Evolutionary conservation across 306 rosid species (phyloP).

Genomic region (Boehmeria nivea): DNA sequence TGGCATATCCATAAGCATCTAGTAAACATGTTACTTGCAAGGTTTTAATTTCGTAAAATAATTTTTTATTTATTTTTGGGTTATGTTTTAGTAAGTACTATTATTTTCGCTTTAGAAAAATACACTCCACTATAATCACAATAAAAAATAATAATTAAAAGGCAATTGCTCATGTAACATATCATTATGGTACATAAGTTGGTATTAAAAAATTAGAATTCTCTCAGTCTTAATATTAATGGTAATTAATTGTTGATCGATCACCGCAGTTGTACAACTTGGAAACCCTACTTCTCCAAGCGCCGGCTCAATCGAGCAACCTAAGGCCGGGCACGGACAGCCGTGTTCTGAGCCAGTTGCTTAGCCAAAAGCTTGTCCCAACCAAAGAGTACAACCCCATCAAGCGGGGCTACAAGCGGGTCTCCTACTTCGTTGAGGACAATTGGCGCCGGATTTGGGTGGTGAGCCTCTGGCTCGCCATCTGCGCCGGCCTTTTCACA

Average conservation of each 20-base stretch:
- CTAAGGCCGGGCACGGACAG: constrained; percentile 37
- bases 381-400: constrained; percentile 76
- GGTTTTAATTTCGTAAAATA: too few species aligned
- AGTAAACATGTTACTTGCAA: too few species aligned
- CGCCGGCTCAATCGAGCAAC: constrained; percentile 58
- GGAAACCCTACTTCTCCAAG: constrained; percentile 80
- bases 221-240: not conserved
- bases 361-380: constrained; percentile 76
- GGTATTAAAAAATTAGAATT: too few species aligned
- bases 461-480: constrained; percentile 51
- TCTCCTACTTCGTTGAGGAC: constrained; percentile 62
- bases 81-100: too few species aligned
- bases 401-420: constrained; percentile 31
- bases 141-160: too few species aligned
- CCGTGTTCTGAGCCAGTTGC: constrained; percentile 52
- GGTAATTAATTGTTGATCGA: not conserved
- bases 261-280: constrained; percentile 62
- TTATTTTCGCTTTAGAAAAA: too few species aligned
- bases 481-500: constrained; percentile 62
- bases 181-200: too few species aligned
- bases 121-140: too few species aligned
- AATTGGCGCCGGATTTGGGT: constrained; percentile 82
- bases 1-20: too few species aligned
- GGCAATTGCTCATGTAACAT: too few species aligned
- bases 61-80: too few species aligned